Conservation (phyloP, 805 yeast genomes). For the Ogataea angusta region DNA sequence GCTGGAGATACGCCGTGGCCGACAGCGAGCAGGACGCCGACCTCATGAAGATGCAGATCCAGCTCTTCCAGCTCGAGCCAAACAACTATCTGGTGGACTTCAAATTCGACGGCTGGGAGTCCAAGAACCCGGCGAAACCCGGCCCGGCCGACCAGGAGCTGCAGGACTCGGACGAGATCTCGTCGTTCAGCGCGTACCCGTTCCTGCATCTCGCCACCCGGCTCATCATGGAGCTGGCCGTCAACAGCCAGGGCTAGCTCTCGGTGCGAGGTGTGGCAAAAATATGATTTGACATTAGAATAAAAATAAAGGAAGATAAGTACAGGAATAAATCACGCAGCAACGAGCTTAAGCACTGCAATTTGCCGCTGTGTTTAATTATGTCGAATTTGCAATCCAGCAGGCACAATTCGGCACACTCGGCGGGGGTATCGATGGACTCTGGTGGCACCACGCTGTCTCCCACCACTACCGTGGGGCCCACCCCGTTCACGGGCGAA, state of each 20-base stretch:
- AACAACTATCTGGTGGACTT: slow-evolving; percentile 95
- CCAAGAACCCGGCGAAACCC: slow-evolving; percentile 36
- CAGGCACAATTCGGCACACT: slow-evolving; percentile 5
- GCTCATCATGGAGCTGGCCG: slow-evolving; percentile 94
- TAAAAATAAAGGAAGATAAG: slow-evolving; percentile 4
- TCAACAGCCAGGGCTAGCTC: slow-evolving; percentile 65
- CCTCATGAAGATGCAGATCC: slow-evolving; percentile 95
- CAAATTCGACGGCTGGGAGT: slow-evolving; percentile 97
- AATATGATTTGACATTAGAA: slow-evolving; percentile 2
- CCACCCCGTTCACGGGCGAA: slow-evolving; percentile 8
- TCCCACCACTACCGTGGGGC: slow-evolving; percentile 10
- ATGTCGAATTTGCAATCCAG: slow-evolving; percentile 2
- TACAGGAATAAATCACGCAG: background rate
- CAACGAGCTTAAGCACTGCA: background rate
- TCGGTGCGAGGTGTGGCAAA: slow-evolving; percentile 2
- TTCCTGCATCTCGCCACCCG: slow-evolving; percentile 89
- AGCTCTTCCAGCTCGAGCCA: slow-evolving; percentile 91
- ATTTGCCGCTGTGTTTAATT: background rate
- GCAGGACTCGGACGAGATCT: slow-evolving; percentile 63
- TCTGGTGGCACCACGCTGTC: slow-evolving; percentile 11
- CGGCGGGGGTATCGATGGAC: slow-evolving; percentile 1
- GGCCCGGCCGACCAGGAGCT: slow-evolving; percentile 30
- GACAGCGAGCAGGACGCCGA: slow-evolving; percentile 43
- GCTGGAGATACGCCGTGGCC: slow-evolving; percentile 74
- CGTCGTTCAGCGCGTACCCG: slow-evolving; percentile 94